Conservation (phyloP, 192 early-diverging fungal species). For the Irineochytrium annulatum region DNA sequence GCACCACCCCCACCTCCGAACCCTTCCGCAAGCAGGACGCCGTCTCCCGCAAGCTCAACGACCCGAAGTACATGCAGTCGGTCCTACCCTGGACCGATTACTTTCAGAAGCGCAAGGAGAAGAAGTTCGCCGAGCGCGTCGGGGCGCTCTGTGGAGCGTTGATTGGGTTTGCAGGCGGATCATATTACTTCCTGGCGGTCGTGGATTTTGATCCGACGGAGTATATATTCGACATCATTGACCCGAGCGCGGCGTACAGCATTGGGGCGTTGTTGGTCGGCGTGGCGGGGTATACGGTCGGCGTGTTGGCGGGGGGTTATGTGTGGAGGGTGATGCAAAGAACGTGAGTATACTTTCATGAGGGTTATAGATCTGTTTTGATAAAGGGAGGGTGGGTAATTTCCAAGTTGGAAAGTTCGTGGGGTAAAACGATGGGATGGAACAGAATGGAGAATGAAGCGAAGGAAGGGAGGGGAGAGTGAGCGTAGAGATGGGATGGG, state of each 20-base stretch:
- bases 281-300: slow-evolving; percentile 13
- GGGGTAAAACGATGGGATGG: too few relatives aligned
- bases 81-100: slow-evolving; percentile 43
- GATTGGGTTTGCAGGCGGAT: slow-evolving; percentile 26
- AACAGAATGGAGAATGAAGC: too few relatives aligned
- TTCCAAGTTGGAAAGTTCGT: neutral
- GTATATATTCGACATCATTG: slow-evolving; percentile 32
- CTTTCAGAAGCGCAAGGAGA: slow-evolving; percentile 32
- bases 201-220: slow-evolving; percentile 47
- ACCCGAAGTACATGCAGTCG: too few relatives aligned
- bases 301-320: slow-evolving; percentile 22
- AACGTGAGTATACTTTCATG: slow-evolving; percentile 16
- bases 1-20: neutral
- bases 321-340: slow-evolving; percentile 34
- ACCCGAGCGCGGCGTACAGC: slow-evolving; percentile 33
- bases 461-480: too few relatives aligned
- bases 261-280: slow-evolving; percentile 32
- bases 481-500: too few relatives aligned
- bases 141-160: slow-evolving; percentile 14
- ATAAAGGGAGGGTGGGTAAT: neutral
- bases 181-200: slow-evolving; percentile 41
- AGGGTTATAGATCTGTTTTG: slow-evolving; percentile 1
- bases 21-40: too few relatives aligned
- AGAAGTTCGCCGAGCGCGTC: slow-evolving; percentile 28
- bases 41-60: too few relatives aligned